Evolutionary conservation across 148 eudicot genomes (phyloP).

Genomic region (Arbutus unedo): DNA sequence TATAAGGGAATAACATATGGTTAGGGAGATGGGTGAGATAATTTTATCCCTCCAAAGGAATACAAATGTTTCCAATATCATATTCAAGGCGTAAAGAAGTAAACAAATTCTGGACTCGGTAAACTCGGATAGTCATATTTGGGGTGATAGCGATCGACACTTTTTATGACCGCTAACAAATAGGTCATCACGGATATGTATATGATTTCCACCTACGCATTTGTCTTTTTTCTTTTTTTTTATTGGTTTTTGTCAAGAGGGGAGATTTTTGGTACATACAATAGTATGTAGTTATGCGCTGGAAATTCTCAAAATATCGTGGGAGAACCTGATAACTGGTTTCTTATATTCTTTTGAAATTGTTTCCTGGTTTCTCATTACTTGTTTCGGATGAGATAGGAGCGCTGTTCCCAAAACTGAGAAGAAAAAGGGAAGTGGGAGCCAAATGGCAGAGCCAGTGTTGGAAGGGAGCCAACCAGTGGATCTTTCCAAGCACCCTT

Average conservation of each 20-base stretch:
- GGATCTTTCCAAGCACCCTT: conserved; percentile 50
- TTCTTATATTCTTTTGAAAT: neutral
- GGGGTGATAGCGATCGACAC: too few species aligned
- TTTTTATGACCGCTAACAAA: too few species aligned
- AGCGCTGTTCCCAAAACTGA: neutral
- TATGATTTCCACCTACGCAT: neutral
- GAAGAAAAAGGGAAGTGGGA: too few species aligned
- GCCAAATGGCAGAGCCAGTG: conserved; percentile 64
- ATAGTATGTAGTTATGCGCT: neutral
- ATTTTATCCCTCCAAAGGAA: too few species aligned
- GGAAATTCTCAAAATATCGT: neutral
- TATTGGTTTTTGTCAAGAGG: neutral
- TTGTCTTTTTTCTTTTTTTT: neutral
- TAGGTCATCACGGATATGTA: too few species aligned
- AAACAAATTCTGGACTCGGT: too few species aligned
- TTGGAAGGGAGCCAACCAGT: conserved; percentile 78
- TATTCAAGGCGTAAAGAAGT: too few species aligned
- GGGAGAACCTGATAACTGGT: neutral
- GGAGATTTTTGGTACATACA: neutral
- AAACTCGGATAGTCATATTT: too few species aligned
- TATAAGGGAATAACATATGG: too few species aligned
- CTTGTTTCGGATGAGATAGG: neutral
- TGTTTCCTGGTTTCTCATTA: neutral
- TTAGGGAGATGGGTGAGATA: too few species aligned
- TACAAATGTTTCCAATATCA: too few species aligned